A percentile compares a stretch with the other conserved stretches of the same genome.
phyloP scores from a whole-genome alignment of 306 rosid genomes.

The Benincasa hispida region DNA sequence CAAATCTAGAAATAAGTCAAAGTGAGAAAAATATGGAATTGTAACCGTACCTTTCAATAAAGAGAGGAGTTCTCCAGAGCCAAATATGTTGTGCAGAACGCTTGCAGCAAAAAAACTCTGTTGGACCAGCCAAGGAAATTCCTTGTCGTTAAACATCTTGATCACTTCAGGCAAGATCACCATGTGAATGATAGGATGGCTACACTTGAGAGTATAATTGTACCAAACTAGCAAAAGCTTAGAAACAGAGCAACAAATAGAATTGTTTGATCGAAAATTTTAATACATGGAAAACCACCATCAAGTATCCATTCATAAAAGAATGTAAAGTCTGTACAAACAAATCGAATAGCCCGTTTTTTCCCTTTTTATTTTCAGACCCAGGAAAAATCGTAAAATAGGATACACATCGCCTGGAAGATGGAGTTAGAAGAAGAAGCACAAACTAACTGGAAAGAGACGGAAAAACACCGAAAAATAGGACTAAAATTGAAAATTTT shows the following conservation, averaged over 20 bases:
- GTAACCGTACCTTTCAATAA: not conserved
- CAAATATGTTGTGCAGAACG: not conserved
- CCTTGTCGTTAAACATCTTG: not conserved
- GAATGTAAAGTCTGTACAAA: slow-evolving; percentile 10
- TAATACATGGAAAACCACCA: not conserved
- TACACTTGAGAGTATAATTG: not conserved
- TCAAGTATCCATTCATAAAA: slow-evolving; percentile 3
- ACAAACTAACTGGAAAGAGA: not conserved
- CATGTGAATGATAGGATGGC: not conserved
- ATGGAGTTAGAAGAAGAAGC: slow-evolving; percentile 9
- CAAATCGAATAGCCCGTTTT: slow-evolving; percentile 10
- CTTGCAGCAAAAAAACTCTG: not conserved
- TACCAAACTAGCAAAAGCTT: not conserved
- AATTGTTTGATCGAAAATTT: not conserved
- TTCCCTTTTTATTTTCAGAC: slow-evolving; percentile 18
- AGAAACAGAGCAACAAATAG: not conserved
- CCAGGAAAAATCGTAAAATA: slow-evolving; percentile 11
- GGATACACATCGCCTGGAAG: slow-evolving; percentile 21
- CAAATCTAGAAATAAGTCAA: not conserved
- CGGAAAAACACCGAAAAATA: not conserved
- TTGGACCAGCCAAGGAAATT: slow-evolving; percentile 1
- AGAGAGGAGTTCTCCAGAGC: not conserved
- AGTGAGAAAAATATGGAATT: not conserved
- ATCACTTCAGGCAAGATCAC: not conserved
- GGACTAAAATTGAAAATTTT: slow-evolving; percentile 10